Conservation (phyloP, 2,329 filamentous ascomycete species). For the Penicillium corylophilum region DNA sequence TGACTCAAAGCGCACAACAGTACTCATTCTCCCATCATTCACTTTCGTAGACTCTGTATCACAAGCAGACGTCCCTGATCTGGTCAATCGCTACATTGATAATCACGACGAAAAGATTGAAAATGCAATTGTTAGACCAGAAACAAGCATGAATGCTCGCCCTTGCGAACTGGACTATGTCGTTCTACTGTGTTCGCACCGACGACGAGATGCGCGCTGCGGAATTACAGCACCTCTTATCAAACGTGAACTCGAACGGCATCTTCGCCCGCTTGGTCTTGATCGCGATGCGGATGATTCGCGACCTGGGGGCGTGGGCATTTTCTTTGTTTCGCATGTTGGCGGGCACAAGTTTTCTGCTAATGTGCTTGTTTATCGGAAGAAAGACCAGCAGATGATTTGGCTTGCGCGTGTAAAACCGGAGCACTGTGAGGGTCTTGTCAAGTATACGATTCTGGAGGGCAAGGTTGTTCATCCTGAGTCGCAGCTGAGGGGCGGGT, state of each 20-base stretch:
- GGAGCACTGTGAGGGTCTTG: slow-evolving; percentile 84
- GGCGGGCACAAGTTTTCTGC: slow-evolving; percentile 93
- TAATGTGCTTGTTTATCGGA: slow-evolving; percentile 84
- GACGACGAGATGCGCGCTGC: slow-evolving; percentile 84
- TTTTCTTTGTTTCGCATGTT: slow-evolving; percentile 90
- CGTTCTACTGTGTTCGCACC: slow-evolving; percentile 85
- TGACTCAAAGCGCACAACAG: slow-evolving; percentile 53
- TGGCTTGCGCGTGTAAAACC: slow-evolving; percentile 86
- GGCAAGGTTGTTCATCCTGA: slow-evolving; percentile 89
- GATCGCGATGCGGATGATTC: slow-evolving; percentile 80
- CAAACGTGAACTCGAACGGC: slow-evolving; percentile 76
- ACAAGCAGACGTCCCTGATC: slow-evolving; percentile 60
- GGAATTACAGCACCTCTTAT: slow-evolving; percentile 84
- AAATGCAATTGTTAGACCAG: slow-evolving; percentile 38
- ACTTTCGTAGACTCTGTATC: slow-evolving; percentile 75
- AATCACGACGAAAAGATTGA: slow-evolving; percentile 42
- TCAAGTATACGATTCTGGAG: slow-evolving; percentile 79
- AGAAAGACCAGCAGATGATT: slow-evolving; percentile 53
- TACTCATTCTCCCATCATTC: slow-evolving; percentile 80
- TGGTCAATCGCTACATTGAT: slow-evolving; percentile 68
- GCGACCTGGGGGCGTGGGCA: slow-evolving; percentile 78
- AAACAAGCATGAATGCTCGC: slow-evolving; percentile 45
- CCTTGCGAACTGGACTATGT: slow-evolving; percentile 76
- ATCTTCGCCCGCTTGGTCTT: slow-evolving; percentile 74
- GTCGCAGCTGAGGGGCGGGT: slow-evolving; percentile 77